Conservation (phyloP, 768 basidiomycete species). For the Serpula lacrymans region DNA sequence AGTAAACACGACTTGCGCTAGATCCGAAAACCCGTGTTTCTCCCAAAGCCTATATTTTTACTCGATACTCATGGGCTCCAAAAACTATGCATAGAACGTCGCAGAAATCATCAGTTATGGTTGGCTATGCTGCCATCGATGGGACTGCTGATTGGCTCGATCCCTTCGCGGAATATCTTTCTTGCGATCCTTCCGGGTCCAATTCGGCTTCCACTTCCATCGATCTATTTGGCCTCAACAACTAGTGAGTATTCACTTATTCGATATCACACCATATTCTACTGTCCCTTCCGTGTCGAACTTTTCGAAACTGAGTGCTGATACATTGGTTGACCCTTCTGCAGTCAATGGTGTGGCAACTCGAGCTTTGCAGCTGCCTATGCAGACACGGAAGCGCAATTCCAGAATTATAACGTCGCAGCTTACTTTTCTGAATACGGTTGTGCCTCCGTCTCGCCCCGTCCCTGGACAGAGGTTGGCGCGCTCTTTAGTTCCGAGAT, state of each 20-base stretch:
- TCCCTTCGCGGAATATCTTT: constrained; percentile 72
- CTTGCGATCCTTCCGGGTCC: constrained; percentile 58
- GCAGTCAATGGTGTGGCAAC: constrained; percentile 80
- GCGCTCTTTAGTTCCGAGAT: constrained; percentile 72
- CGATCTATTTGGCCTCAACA: constrained; percentile 85
- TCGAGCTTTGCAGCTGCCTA: constrained; percentile 57
- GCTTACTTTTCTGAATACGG: constrained; percentile 93
- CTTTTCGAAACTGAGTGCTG: not conserved
- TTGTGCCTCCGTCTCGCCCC: constrained; percentile 51
- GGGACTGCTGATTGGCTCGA: constrained; percentile 59
- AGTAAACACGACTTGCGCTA: constrained; percentile 21
- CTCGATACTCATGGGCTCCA: constrained; percentile 6
- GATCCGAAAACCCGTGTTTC: not conserved
- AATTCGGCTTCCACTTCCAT: constrained; percentile 63
- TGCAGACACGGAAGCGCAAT: constrained; percentile 49
- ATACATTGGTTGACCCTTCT: constrained; percentile 10
- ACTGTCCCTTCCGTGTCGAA: too few relatives aligned
- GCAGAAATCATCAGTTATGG: constrained; percentile 59
- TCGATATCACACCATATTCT: not conserved
- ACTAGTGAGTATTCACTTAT: constrained; percentile 63
- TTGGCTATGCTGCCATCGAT: constrained; percentile 87
- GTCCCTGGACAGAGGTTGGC: constrained; percentile 77
- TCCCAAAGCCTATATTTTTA: not conserved
- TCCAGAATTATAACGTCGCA: constrained; percentile 64
- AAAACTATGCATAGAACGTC: constrained; percentile 44